phyloP scores from a whole-genome alignment of 1,139 yeast species.

The Scheffersomyces parashehatae region DNA sequence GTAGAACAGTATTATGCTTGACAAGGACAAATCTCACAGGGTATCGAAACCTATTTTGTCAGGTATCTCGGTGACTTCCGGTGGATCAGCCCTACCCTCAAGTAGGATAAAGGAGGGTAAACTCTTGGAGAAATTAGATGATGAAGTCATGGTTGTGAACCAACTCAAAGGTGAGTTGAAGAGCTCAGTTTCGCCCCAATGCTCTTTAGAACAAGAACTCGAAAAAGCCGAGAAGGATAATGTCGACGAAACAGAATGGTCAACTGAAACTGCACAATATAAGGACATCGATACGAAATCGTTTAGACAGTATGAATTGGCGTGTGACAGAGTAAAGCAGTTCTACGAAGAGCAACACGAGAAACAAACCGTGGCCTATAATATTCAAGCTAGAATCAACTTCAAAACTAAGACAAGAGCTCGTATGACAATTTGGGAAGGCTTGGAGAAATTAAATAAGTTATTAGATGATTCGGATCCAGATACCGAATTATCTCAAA shows the following conservation, averaged over 20 bases:
- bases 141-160: conserved; percentile 35
- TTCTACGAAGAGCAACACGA: conserved; percentile 71
- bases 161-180: conserved; percentile 23
- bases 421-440: conserved; percentile 72
- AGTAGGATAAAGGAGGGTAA: conserved; percentile 5
- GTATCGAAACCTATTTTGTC: not conserved
- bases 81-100: no score
- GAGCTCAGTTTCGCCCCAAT: conserved; percentile 4
- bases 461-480: conserved; percentile 74
- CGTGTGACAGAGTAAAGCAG: conserved; percentile 66
- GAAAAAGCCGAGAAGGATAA: not conserved
- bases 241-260: conserved; percentile 10
- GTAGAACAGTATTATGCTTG: not conserved
- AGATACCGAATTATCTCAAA: conserved; percentile 72
- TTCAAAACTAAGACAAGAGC: conserved; percentile 68
- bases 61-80: no score
- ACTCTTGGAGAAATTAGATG: conserved; percentile 38
- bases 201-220: not conserved
- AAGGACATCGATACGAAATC: conserved; percentile 40
- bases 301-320: conserved; percentile 68
- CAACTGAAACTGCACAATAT: conserved; percentile 32
- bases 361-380: conserved; percentile 72
- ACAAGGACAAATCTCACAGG: not conserved
- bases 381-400: conserved; percentile 68
- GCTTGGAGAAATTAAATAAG: conserved; percentile 60